Evolutionary conservation across 2,329 filamentous ascomycete species (phyloP), one percentile per base, ranked within the genome.

Genomic region (Ceratocystis harringtonii): DNA sequence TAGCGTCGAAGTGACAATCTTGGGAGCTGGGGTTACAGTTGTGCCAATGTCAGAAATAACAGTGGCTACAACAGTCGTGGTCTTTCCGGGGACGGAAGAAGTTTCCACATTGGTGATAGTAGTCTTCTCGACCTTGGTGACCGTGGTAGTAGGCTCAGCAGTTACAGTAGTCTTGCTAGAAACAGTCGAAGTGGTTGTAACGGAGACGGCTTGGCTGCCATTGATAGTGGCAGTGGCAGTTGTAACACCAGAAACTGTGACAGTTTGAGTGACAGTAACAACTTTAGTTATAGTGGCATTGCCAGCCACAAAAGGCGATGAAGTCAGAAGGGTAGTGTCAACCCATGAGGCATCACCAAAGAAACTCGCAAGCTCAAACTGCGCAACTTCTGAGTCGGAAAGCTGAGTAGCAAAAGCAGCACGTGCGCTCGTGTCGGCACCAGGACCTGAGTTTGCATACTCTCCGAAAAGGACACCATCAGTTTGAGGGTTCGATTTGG

Each of bases 381-480:
- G 62, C 8, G 50, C 32, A 12, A 57, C 68, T 4, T 30, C 36
- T 6, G 32, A 17, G 32, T 43, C 62, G 19, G 50, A 69, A 19
- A 79, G 71, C 68, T 72, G 74, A 61, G 69, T 74, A 6, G 75
- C 69, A 65, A 76, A 78, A 45, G 73, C 75, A 8, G 81, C 83
- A 62, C 84, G 75, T 0, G 75, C 77, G 0, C 82, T 82, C 2
- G 50, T 58, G 19, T 73, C 72, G 1, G 83, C 76, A 1, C 85
- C 84, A 41, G 74, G 71, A 1, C 85, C 85, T 1, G 77, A 78
- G 72, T 87, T 87, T 22, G 69, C 73, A 70, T 80, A 86, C 75
- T 87, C 85, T 8, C 74, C 81, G 68, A 81, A 86, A 30, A 75
- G 72, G 1, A 86, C 80, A 55, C 81, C 74, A 43, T 75, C 76